phyloP scores from a whole-genome alignment of 352 stramenopile genomes.

The Globisporangium apiculatum region DNA sequence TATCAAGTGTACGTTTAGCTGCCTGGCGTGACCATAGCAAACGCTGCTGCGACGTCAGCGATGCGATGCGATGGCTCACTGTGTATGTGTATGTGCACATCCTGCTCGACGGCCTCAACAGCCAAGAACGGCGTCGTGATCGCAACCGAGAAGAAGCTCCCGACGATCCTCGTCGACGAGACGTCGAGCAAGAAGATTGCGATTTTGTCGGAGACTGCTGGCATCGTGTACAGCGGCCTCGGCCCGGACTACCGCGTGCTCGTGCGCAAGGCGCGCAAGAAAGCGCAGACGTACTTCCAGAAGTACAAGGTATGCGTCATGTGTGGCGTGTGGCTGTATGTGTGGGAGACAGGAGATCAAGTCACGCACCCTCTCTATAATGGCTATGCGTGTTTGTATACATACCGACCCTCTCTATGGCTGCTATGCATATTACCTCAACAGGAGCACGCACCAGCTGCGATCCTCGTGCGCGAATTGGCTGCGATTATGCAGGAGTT shows the following conservation, averaged over 20 bases:
- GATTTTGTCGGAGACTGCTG: conserved; percentile 85
- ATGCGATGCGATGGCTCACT: background rate
- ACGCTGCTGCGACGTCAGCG: background rate
- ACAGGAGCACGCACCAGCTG: conserved; percentile 87
- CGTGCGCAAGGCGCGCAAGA: conserved; percentile 94
- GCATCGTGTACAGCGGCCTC: conserved; percentile 97
- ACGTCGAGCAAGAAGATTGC: conserved; percentile 96
- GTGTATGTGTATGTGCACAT: no score
- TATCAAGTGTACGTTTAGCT: conserved; percentile 84
- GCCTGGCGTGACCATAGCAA: no score
- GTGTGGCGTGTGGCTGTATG: no score
- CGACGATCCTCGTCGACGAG: conserved; percentile 94
- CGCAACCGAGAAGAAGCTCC: conserved; percentile 98
- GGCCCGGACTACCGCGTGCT: conserved; percentile 98
- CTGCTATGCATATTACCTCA: no score
- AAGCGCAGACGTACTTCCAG: conserved; percentile 93
- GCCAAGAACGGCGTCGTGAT: conserved; percentile 99
- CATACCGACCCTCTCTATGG: no score
- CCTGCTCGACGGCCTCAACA: conserved; percentile 16
- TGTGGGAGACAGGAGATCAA: no score
- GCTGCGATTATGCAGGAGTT: conserved; percentile 99
- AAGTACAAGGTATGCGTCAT: conserved; percentile 75
- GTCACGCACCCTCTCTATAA: no score
- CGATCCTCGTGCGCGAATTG: conserved; percentile 94
- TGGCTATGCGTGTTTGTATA: no score